These are phyloP conservation scores for Encephalitozoon cuniculi DNA, from an alignment of 371 early-diverging fungal species.

Conservation along the genomic window DNA sequence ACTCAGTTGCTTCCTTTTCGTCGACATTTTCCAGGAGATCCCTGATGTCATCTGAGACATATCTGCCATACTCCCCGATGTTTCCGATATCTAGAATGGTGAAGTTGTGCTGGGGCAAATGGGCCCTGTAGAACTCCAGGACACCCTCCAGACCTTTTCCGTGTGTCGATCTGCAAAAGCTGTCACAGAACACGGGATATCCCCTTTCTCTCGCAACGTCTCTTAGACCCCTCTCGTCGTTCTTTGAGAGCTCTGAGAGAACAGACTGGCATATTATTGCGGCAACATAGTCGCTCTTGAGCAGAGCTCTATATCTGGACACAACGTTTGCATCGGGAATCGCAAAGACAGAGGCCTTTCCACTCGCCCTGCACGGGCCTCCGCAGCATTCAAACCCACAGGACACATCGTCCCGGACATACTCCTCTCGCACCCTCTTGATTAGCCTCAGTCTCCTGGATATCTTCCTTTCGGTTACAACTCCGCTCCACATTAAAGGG, in stretches of 20 bases:
- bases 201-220: slow-evolving; percentile 6
- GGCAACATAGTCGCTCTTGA: slow-evolving; percentile 27
- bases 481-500: slow-evolving; percentile 9
- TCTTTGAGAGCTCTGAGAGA: background rate
- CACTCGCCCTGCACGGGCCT: background rate
- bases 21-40: slow-evolving; percentile 15
- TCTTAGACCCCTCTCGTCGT: slow-evolving; percentile 5
- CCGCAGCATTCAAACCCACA: slow-evolving; percentile 48
- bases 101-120: slow-evolving; percentile 14
- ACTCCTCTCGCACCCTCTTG: slow-evolving; percentile 21
- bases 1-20: slow-evolving; percentile 9
- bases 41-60: background rate
- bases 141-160: slow-evolving; percentile 15
- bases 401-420: slow-evolving; percentile 28
- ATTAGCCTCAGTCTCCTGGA: slow-evolving; percentile 18
- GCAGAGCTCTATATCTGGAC: slow-evolving; percentile 15
- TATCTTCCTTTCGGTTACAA: slow-evolving; percentile 17
- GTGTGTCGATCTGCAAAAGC: slow-evolving; percentile 16
- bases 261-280: slow-evolving; percentile 31
- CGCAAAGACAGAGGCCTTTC: background rate
- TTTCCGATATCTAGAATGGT: background rate
- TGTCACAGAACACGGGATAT: slow-evolving; percentile 28
- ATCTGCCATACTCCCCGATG: slow-evolving; percentile 18
- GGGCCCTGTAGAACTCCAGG: slow-evolving; percentile 18
- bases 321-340: slow-evolving; percentile 27